phyloP scores from a whole-genome alignment of 768 basidiomycete genomes.

The Hortiboletus campestris region DNA sequence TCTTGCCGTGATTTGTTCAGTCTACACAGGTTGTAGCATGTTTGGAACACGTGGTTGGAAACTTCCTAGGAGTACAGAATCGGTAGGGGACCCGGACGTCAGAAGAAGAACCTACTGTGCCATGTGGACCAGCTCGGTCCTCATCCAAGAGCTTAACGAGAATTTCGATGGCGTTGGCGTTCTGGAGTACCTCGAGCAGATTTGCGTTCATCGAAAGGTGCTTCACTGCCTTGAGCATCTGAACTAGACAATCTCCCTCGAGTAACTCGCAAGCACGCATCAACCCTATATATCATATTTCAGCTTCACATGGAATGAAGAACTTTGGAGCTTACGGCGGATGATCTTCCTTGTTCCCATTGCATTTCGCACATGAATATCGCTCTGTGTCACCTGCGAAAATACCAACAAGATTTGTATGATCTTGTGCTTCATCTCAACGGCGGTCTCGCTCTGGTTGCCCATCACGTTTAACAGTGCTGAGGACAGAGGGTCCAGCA shows the following conservation, averaged over 20 bases:
- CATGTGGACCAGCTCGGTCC: slow-evolving; percentile 73
- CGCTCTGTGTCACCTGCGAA: slow-evolving; percentile 94
- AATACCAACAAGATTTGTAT: slow-evolving; percentile 88
- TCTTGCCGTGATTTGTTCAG: slow-evolving; percentile 94
- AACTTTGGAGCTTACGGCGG: slow-evolving; percentile 58
- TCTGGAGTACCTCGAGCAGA: slow-evolving; percentile 89
- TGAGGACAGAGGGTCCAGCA: slow-evolving; percentile 88
- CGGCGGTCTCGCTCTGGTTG: slow-evolving; percentile 58
- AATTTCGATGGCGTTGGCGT: slow-evolving; percentile 91
- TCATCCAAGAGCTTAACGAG: slow-evolving; percentile 84
- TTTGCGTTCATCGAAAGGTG: slow-evolving; percentile 93
- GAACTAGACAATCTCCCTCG: slow-evolving; percentile 83
- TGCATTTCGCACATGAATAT: slow-evolving; percentile 90
- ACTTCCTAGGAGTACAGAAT: slow-evolving; percentile 65
- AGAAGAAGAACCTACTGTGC: slow-evolving; percentile 55
- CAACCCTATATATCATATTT: slow-evolving; percentile 52
- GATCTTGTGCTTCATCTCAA: slow-evolving; percentile 84
- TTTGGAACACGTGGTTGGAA: slow-evolving; percentile 95
- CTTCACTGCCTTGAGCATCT: slow-evolving; percentile 92
- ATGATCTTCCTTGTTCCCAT: slow-evolving; percentile 88
- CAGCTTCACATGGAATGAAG: slow-evolving; percentile 1
- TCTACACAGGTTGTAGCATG: slow-evolving; percentile 94
- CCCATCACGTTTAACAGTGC: slow-evolving; percentile 88
- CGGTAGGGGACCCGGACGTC: neutral
- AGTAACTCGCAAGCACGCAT: slow-evolving; percentile 85